Evolutionary conservation across 2,329 filamentous ascomycete genomes (phyloP).

Genomic region (Seiridium cupressi): DNA sequence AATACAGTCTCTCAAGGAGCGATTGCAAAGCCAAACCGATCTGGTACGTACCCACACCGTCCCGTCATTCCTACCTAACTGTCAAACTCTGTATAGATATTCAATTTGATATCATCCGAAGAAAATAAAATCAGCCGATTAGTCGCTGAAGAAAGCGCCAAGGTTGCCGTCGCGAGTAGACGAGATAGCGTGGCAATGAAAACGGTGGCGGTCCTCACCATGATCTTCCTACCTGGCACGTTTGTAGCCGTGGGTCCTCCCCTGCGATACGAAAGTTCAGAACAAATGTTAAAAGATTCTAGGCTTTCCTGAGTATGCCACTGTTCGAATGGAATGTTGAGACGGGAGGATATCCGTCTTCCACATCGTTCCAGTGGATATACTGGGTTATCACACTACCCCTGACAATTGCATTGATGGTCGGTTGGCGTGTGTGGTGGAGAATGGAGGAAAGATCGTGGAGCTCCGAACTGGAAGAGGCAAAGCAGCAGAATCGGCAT

Average conservation of each 20-base stretch:
- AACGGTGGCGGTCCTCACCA: constrained; percentile 61
- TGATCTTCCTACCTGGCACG: constrained; percentile 61
- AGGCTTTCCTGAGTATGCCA: constrained; percentile 1
- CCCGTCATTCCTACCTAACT: neutral
- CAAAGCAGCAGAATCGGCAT: neutral
- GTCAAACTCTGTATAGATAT: neutral
- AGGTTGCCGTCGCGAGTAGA: constrained; percentile 53
- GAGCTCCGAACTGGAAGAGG: neutral
- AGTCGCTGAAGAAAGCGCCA: constrained; percentile 5
- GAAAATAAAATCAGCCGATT: constrained; percentile 1
- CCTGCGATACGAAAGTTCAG: constrained; percentile 40
- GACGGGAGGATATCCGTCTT: neutral
- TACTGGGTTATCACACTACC: constrained; percentile 5
- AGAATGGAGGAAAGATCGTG: neutral
- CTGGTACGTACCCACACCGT: neutral
- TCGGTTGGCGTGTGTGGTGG: constrained; percentile 3
- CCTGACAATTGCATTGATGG: neutral
- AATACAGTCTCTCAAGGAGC: constrained; percentile 1
- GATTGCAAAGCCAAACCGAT: constrained; percentile 3
- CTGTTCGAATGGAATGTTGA: constrained; percentile 4
- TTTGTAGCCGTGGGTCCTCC: constrained; percentile 60
- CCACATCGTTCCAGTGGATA: constrained; percentile 4
- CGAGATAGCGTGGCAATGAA: constrained; percentile 65
- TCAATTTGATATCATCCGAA: constrained; percentile 7
- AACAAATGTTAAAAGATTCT: constrained; percentile 32